Evolutionary conservation across 2,329 filamentous ascomycete genomes (phyloP).

Genomic region (Claviceps sp.): DNA sequence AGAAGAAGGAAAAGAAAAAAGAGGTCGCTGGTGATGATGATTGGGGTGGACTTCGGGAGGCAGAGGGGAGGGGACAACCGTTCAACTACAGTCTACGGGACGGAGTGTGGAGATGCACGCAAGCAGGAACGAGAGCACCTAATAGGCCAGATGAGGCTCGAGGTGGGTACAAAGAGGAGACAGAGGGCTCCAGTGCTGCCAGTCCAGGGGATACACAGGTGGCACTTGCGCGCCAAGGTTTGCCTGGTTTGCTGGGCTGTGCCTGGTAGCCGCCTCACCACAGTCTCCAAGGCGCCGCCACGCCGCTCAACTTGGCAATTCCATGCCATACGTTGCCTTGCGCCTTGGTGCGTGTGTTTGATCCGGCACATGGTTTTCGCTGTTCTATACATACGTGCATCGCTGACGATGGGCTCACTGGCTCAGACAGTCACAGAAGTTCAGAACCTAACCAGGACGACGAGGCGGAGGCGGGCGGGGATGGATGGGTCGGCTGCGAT

Average conservation of each 20-base stretch:
- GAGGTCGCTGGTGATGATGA: conserved; percentile 12
- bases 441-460: too few species aligned
- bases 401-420: too few species aligned
- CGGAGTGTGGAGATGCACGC: neutral
- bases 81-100: neutral
- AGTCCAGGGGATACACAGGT: neutral
- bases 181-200: neutral
- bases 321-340: too few species aligned
- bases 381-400: too few species aligned
- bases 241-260: neutral
- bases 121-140: neutral
- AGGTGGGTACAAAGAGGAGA: neutral
- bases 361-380: too few species aligned
- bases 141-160: neutral
- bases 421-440: too few species aligned
- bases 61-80: neutral
- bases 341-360: too few species aligned
- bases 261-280: neutral
- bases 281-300: too few species aligned
- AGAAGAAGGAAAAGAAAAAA: conserved; percentile 12
- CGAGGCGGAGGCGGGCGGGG: too few species aligned
- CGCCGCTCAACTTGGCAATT: too few species aligned
- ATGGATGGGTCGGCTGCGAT: too few species aligned
- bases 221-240: neutral
- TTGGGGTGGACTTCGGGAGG: conserved; percentile 3